A percentile compares a stretch with the other conserved stretches of the same genome.
Conservation (phyloP, 345 rosid genomes). For the Mangifera indica region DNA sequence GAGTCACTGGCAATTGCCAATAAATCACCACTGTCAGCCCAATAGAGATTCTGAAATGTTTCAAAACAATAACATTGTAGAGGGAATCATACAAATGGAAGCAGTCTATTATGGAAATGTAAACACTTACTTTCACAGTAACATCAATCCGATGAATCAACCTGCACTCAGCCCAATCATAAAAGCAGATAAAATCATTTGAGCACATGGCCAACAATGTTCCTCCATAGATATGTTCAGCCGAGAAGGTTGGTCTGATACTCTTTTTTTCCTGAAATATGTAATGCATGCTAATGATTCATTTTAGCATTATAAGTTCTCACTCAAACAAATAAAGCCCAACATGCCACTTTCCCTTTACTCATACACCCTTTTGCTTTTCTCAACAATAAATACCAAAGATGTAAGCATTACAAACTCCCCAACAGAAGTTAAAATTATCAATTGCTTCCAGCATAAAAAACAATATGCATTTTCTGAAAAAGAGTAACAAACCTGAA, state of each 20-base stretch:
- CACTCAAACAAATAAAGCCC: background rate
- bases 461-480: background rate
- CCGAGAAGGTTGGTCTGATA: constrained; percentile 86
- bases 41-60: constrained; percentile 77
- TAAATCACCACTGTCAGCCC: constrained; percentile 99
- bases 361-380: constrained; percentile 49
- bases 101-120: background rate
- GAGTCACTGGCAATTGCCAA: constrained; percentile 95
- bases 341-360: background rate
- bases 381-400: background rate
- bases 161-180: constrained; percentile 99
- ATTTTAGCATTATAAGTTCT: background rate
- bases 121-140: constrained; percentile 78
- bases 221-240: constrained; percentile 90
- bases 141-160: constrained; percentile 96
- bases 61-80: constrained; percentile 14
- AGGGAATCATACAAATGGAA: background rate
- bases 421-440: constrained; percentile 29
- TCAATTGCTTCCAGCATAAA: background rate
- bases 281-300: constrained; percentile 7
- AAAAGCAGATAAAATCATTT: constrained; percentile 95
- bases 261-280: constrained; percentile 92
- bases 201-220: constrained; percentile 95
- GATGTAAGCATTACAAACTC: background rate
- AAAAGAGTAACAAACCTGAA: constrained; percentile 63